Percentiles rank a stretch among this genome's conserved stretches.
These are phyloP conservation scores for Piedraia hortae DNA, from an alignment of 2,329 filamentous ascomycete species.

Conservation along the genomic window DNA sequence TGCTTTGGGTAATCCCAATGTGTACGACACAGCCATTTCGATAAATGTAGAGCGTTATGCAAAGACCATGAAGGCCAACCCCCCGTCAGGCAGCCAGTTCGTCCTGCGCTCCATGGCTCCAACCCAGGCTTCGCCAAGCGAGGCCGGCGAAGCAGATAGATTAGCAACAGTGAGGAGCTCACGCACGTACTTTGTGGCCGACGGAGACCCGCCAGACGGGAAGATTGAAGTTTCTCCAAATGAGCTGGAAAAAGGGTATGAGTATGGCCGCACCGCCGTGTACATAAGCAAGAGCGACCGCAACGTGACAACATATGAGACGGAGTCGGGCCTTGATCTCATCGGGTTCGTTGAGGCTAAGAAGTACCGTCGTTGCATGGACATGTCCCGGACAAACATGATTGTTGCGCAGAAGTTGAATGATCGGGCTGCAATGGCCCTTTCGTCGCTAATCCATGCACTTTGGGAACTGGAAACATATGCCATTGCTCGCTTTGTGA, in stretches of 20 bases:
- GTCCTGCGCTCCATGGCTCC: conserved; percentile 24
- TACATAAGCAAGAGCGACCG: conserved; percentile 66
- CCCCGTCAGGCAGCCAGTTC: conserved; percentile 53
- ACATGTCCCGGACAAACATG: conserved; percentile 54
- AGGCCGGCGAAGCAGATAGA: conserved; percentile 12
- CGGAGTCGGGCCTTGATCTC: conserved; percentile 45
- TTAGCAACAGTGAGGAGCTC: conserved; percentile 47
- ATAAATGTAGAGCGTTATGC: conserved; percentile 85
- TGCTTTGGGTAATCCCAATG: conserved; percentile 49
- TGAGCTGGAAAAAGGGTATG: conserved; percentile 71
- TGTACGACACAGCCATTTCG: conserved; percentile 44
- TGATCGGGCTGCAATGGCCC: conserved; percentile 52
- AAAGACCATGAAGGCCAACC: conserved; percentile 48
- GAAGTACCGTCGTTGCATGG: conserved; percentile 53
- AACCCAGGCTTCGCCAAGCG: conserved; percentile 23
- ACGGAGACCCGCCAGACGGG: conserved; percentile 44
- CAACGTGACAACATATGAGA: conserved; percentile 71
- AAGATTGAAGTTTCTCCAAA: conserved; percentile 62
- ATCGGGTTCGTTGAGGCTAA: conserved; percentile 51
- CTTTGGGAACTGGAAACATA: conserved; percentile 64
- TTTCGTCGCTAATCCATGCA: conserved; percentile 74
- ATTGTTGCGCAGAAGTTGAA: conserved; percentile 54
- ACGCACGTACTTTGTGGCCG: conserved; percentile 57
- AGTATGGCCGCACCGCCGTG: conserved; percentile 78
- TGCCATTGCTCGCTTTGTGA: conserved; percentile 60